Evolutionary conservation across 305 asterid genomes (phyloP), one percentile per base, ranked within the genome.

Genomic region (Solanum hybrid): DNA sequence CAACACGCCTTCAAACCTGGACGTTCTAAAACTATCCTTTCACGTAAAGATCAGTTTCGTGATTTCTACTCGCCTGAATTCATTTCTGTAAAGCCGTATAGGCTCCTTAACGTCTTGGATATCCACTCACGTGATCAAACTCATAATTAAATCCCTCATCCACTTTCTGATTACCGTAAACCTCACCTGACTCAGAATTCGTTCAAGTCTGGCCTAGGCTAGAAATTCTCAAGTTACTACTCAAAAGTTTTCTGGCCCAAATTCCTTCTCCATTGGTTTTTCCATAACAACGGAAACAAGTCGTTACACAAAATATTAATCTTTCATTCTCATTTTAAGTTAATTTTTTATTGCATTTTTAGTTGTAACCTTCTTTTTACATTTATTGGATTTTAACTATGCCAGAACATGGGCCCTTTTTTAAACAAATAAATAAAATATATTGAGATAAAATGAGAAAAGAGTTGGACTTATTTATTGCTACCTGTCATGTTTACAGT

Each of bases 81-180:
- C 11, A 1, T 6, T 57, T 57, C 0, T 7, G 26, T 61, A 20
- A 57, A 20, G 69, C 24, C 1, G 9, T 57, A 20, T 4, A 57
- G 0, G 69, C 24, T 57, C 0, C 69, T 57, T 57, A 57, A 6
- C 11, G 4, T 20, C 11, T 1, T 57, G 26, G 69, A 57, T 57
- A 57, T 18, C 1, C 24, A 57, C 24, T 57, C 11, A 57, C 0
- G 2, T 57, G 24, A 57, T 57, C 24, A 57, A 57, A 57, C 24
- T 57, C 69, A 57, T 3, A 6, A 20, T 57, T 57, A 57, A 20
- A 57, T 57, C 5, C 69, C 11, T 20, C 1, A 57, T 20, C 2
- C 69, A 57, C 2, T 57, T 6, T 1, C 0, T 0, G 2, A 57
- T 57, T 3, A 1, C 11, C 1, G 5, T 18, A 57, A 3, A 20